Evolutionary conservation across 768 basidiomycete species (phyloP), one percentile per base, ranked within the genome.

Genomic region (Candolleomyces eurysporus): DNA sequence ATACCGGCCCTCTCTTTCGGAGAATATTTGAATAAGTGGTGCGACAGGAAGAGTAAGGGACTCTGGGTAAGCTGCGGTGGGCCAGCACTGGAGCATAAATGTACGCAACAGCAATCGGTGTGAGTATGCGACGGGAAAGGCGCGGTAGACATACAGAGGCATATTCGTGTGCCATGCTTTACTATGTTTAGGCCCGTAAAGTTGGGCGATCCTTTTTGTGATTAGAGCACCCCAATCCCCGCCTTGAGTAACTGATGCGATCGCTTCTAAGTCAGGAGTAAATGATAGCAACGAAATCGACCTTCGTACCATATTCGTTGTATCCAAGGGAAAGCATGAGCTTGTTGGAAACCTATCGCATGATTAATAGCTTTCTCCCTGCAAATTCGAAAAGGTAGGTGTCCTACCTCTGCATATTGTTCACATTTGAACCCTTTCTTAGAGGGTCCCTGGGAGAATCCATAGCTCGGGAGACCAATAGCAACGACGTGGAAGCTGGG

Each of bases 401-500:
- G 26, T 4, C 26, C 36, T 4, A 56, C 72, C 77, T 82, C 64
- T 4, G 64, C 61, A 32, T 50, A 60, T 32, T 65, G 64, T 5
- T 13, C 66, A 61, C 0, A 66, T 39, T 10, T 64, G 63, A 64
- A 86, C 83, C 3, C 84, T 81, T 59, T 76, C 68, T 80, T 81
- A 31, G 67, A 79, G 3, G 82, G 77, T 0, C 76, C 81, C 51
- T 84, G 77, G 0, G 85, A 86, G 68, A 84, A 86, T 0, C 83
- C 85, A 67, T 72, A 87, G 0, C 82, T 83, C 2, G 84, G 86
- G 16, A 87, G 65, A 63, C 84, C 80, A 36, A 79, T 58, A 0
- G 79, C 81, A 0, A 88, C 83, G 17, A 88, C 82, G 61, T 86
- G 83, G 67, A 88, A 87, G 60, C 79, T 82, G 1, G 84, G 84